These are phyloP conservation scores for Colletotrichum lindemuthianum DNA, from an alignment of 2,329 filamentous ascomycete species.

Conservation along the genomic window DNA sequence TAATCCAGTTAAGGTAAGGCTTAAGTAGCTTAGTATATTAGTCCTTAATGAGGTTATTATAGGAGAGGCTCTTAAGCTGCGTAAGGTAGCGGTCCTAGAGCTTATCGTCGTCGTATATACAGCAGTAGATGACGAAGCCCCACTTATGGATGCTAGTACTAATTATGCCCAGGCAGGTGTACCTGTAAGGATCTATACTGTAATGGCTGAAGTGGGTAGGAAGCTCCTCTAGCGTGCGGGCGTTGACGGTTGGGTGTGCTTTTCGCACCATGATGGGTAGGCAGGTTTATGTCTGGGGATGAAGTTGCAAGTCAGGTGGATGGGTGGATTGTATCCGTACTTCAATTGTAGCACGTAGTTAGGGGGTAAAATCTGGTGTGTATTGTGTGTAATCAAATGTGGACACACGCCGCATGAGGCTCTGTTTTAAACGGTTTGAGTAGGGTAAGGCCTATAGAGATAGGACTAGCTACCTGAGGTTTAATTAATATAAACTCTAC, in stretches of 20 bases:
- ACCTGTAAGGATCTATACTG: neutral
- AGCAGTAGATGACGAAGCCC: constrained; percentile 38
- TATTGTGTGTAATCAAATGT: no score
- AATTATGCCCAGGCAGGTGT: neutral
- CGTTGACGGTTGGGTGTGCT: neutral
- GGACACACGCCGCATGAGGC: no score
- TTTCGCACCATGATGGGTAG: neutral
- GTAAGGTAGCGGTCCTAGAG: constrained; percentile 25
- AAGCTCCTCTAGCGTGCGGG: constrained; percentile 10
- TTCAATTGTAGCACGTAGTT: no score
- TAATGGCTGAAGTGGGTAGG: neutral
- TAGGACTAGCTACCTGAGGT: no score
- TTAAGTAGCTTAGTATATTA: constrained; percentile 11
- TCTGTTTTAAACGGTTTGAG: no score
- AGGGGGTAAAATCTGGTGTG: no score
- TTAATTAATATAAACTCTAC: no score
- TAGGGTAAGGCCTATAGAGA: no score
- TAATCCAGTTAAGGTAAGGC: constrained; percentile 15
- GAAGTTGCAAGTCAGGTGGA: neutral
- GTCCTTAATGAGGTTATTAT: neutral
- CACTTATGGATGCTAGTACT: constrained; percentile 27
- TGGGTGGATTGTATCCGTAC: no score
- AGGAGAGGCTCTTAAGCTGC: constrained; percentile 4
- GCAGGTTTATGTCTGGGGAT: neutral
- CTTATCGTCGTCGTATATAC: constrained; percentile 33